These are phyloP conservation scores for Ceratocystis huliohia DNA, from an alignment of 2,329 filamentous ascomycete species.

Conservation along the genomic window DNA sequence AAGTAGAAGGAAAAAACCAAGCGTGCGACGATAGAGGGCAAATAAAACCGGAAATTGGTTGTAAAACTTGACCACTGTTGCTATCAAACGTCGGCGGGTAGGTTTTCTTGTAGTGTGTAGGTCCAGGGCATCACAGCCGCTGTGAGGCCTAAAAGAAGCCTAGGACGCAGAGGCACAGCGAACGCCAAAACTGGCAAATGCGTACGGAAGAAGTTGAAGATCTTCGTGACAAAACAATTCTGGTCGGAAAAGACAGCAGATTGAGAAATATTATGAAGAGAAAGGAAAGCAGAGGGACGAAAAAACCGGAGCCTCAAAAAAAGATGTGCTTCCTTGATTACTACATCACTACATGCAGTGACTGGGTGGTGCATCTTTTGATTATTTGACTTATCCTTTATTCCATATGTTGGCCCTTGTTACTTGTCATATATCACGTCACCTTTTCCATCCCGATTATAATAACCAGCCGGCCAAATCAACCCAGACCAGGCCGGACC, in stretches of 20 bases:
- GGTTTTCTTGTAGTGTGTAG: neutral
- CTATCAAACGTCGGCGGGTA: neutral
- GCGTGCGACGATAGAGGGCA: neutral
- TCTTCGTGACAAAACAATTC: neutral
- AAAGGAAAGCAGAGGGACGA: neutral
- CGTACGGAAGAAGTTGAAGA: neutral
- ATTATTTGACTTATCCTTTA: neutral
- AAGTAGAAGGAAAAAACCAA: neutral
- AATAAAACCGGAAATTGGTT: neutral
- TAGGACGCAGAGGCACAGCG: neutral
- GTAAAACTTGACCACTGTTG: neutral
- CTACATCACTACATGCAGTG: neutral
- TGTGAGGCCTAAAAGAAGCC: neutral
- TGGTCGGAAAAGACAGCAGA: neutral
- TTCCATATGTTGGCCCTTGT: neutral
- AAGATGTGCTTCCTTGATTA: neutral
- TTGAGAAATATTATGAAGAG: neutral
- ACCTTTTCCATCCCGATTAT: neutral
- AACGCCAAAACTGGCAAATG: neutral
- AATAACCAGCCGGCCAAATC: no score
- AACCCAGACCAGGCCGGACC: neutral
- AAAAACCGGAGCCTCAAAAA: conserved; percentile 12
- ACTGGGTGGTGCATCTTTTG: neutral
- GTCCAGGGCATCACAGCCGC: neutral
- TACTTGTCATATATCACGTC: neutral